Evolutionary conservation across 768 basidiomycete genomes (phyloP), one percentile per base, ranked within the genome.

Genomic region (Mycena epipterygia): DNA sequence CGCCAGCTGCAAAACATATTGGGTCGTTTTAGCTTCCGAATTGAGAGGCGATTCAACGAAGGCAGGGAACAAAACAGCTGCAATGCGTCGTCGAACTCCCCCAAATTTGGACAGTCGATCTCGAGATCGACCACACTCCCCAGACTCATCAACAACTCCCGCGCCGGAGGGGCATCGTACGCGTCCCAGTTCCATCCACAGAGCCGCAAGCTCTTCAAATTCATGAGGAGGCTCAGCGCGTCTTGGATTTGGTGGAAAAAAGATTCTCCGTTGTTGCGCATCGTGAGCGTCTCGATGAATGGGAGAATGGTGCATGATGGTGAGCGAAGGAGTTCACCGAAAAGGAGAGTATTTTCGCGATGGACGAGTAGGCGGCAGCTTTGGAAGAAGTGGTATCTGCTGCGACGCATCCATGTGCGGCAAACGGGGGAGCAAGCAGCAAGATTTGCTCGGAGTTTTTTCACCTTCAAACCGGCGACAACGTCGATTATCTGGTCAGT

Each of bases 371-470:
- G 59, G 16, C 59, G 59, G 33, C 59, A 61, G 23, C 27, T 37
- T 23, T 27, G 59, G 46, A 61, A 61, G 23, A 61, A 61, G 27
- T 61, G 59, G 46, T 35, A n/a, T 12, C 59, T 48, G 33, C 59
- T 61, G 46, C 59, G 46, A 25, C 13, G 33, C 3, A 9, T 35
- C 59, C 59, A 61, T 35, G 59, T 33, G 8, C 29, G 59, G 17
- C 59, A 61, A 25, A 61, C 59, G 30, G 49, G 59, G 6, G 44
- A 33, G 46, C 59, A 61, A 61, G 59, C 23, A 2, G 59, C 59
- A n/a, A 61, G 59, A 42, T 48, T 48, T 3, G 59, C 59, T 3
- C 59, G 59, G 0, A 48, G 33, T 25, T 37, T 32, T 7, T 48
- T 61, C 14, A 61, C 46, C 23, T 49, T 48, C 32, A 35, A 27